These are phyloP conservation scores for Fulvia fulva DNA, from an alignment of 2,329 filamentous ascomycete species.

Conservation along the genomic window DNA sequence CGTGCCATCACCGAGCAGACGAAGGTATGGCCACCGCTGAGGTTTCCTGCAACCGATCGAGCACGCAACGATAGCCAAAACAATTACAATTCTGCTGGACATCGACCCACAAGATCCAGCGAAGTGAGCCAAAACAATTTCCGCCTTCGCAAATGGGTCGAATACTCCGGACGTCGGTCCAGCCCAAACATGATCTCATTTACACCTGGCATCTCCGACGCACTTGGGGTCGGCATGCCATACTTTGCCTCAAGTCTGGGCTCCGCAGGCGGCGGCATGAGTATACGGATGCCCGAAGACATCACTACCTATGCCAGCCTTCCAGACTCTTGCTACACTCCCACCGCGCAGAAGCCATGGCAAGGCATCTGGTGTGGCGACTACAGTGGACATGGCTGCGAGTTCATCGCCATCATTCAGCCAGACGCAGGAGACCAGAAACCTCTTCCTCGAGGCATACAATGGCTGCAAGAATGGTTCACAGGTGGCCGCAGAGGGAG, in stretches of 20 bases:
- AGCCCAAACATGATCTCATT: slow-evolving; percentile 26
- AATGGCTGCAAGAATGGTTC: slow-evolving; percentile 32
- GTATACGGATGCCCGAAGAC: slow-evolving; percentile 48
- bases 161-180: slow-evolving; percentile 48
- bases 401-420: slow-evolving; percentile 81
- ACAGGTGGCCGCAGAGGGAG: slow-evolving; percentile 20
- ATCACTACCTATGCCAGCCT: slow-evolving; percentile 68
- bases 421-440: slow-evolving; percentile 48
- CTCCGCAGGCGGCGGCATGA: slow-evolving; percentile 38
- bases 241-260: slow-evolving; percentile 23
- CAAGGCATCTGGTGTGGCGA: slow-evolving; percentile 91
- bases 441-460: slow-evolving; percentile 38
- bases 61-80: slow-evolving; percentile 49
- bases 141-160: slow-evolving; percentile 71
- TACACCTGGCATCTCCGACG: slow-evolving; percentile 21
- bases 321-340: slow-evolving; percentile 70
- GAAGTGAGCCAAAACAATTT: slow-evolving; percentile 69
- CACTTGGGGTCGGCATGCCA: slow-evolving; percentile 30
- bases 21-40: slow-evolving; percentile 68
- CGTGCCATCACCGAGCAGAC: slow-evolving; percentile 36
- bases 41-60: slow-evolving; percentile 61
- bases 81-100: slow-evolving; percentile 42
- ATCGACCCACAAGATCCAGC: slow-evolving; percentile 49
- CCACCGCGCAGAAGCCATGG: slow-evolving; percentile 74
- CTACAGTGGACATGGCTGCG: slow-evolving; percentile 81